Percentiles rank a stretch among this genome's conserved stretches.
phyloP scores from a whole-genome alignment of 495 filamentous ascomycete species.

The Hypoxylon fragiforme region DNA sequence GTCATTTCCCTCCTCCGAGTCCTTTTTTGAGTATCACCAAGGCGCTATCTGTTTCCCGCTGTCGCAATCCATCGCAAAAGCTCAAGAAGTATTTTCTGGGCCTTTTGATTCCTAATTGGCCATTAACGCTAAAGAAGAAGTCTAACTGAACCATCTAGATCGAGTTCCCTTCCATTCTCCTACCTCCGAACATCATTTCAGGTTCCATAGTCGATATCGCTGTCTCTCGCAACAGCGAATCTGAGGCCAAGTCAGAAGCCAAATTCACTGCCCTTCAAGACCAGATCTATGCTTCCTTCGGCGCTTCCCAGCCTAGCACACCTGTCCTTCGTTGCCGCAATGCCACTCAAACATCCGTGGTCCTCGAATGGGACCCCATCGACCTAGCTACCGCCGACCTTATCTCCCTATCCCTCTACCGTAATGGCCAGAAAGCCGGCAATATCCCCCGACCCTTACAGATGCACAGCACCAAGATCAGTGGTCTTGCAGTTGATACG shows the following conservation, averaged over 20 bases:
- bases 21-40: too few species aligned
- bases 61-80: constrained; percentile 25
- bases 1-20: too few species aligned
- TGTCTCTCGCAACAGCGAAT: constrained; percentile 80
- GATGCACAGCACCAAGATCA: constrained; percentile 93
- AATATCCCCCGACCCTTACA: constrained; percentile 83
- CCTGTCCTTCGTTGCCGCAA: constrained; percentile 89
- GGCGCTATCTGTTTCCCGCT: background rate
- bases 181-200: constrained; percentile 89
- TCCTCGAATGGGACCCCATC: constrained; percentile 98
- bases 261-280: constrained; percentile 83
- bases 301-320: constrained; percentile 72
- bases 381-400: constrained; percentile 88
- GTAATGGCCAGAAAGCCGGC: constrained; percentile 94
- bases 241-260: constrained; percentile 71
- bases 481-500: constrained; percentile 91
- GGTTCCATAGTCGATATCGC: constrained; percentile 98
- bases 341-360: constrained; percentile 93
- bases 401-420: constrained; percentile 83
- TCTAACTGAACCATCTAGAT: constrained; percentile 64
- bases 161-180: constrained; percentile 97
- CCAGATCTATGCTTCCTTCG: constrained; percentile 83
- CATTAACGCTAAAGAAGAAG: background rate
- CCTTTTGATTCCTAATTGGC: constrained; percentile 4
- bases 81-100: background rate